phyloP scores from a whole-genome alignment of 1,139 yeast species.

The Geotrichum fermentans region DNA sequence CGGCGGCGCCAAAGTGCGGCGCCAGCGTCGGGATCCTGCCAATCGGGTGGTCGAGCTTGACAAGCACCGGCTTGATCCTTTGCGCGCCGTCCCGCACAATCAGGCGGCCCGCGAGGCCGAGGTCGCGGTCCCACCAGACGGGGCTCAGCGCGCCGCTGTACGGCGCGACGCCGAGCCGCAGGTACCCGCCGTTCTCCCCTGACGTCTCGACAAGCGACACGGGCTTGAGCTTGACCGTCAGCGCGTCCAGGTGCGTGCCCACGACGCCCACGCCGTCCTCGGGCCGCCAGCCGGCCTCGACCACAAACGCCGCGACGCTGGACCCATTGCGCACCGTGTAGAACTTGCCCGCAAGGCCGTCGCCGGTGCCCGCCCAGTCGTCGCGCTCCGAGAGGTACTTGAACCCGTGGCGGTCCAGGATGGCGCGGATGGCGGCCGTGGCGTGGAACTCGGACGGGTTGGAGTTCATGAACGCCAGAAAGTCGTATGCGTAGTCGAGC shows the following conservation, averaged over 20 bases:
- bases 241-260: slow-evolving; percentile 90
- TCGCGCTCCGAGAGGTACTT: slow-evolving; percentile 63
- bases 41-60: slow-evolving; percentile 72
- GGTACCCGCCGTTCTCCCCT: slow-evolving; percentile 50
- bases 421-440: slow-evolving; percentile 49
- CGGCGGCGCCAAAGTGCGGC: slow-evolving; percentile 74
- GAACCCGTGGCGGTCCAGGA: slow-evolving; percentile 45
- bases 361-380: slow-evolving; percentile 46
- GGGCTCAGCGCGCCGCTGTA: slow-evolving; percentile 74
- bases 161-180: slow-evolving; percentile 82
- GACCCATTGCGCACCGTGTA: slow-evolving; percentile 74
- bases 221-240: slow-evolving; percentile 64
- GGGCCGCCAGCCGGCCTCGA: slow-evolving; percentile 60
- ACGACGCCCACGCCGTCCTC: slow-evolving; percentile 79
- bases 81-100: slow-evolving; percentile 42
- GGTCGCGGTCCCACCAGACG: slow-evolving; percentile 83
- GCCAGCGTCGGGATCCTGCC: slow-evolving; percentile 88
- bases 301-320: slow-evolving; percentile 70
- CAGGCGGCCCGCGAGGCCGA: slow-evolving; percentile 83
- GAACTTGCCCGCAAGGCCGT: slow-evolving; percentile 51
- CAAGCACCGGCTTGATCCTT: slow-evolving; percentile 55
- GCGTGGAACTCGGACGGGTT: slow-evolving; percentile 95
- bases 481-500: slow-evolving; percentile 42
- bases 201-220: slow-evolving; percentile 59
- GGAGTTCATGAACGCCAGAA: slow-evolving; percentile 69